These are phyloP conservation scores for Aspergillus fijiensis DNA, from an alignment of 2,329 filamentous ascomycete species.

Conservation along the genomic window DNA sequence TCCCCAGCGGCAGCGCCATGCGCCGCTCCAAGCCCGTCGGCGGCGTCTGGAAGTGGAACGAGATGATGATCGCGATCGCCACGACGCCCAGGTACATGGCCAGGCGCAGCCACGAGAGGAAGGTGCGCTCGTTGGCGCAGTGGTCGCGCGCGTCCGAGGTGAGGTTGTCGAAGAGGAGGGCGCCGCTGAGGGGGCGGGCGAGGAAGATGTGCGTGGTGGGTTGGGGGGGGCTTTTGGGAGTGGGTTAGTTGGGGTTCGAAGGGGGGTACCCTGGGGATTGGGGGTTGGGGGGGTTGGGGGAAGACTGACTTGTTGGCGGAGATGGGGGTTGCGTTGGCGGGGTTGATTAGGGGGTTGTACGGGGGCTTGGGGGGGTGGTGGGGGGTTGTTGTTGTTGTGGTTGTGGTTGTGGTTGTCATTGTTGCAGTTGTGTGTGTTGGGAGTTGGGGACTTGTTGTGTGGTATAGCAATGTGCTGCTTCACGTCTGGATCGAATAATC, in stretches of 20 bases:
- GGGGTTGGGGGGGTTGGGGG: background rate
- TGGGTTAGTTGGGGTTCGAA: background rate
- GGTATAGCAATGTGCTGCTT: background rate
- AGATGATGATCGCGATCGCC: conserved; percentile 83
- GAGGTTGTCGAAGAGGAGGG: conserved; percentile 65
- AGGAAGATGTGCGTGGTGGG: conserved; percentile 46
- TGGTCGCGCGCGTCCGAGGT: conserved; percentile 67
- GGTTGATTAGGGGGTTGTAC: conserved; percentile 4
- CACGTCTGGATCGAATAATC: background rate
- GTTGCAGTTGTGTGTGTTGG: background rate
- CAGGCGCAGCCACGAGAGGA: conserved; percentile 87
- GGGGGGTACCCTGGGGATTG: background rate
- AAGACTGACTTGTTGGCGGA: background rate
- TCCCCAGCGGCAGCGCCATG: conserved; percentile 79
- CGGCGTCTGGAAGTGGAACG: conserved; percentile 80
- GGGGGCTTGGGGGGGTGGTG: background rate
- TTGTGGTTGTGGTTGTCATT: background rate
- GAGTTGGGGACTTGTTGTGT: background rate
- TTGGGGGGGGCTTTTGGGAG: conserved; percentile 20
- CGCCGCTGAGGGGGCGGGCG: conserved; percentile 55
- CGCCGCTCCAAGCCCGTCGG: conserved; percentile 70
- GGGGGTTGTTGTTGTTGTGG: background rate
- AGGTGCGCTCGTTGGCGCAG: conserved; percentile 68
- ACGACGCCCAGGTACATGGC: conserved; percentile 90
- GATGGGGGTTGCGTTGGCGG: background rate